A percentile compares a stretch with the other conserved stretches of the same genome.
phyloP scores from a whole-genome alignment of 805 yeast genomes.

The Grigorovia yakushimaensis region DNA sequence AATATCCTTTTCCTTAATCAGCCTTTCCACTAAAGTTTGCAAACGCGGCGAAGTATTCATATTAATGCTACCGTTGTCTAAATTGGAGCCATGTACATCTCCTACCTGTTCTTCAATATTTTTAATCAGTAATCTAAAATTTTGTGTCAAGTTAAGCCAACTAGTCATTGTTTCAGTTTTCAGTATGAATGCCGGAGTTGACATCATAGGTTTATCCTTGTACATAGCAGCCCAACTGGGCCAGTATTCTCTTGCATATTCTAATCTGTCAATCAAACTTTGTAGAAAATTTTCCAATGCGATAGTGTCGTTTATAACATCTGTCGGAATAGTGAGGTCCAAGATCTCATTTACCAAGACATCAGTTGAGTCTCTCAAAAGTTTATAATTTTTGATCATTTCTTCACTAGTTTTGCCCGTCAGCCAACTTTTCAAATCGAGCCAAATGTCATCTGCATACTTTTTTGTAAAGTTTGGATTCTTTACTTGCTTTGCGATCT shows the following conservation, averaged over 20 bases:
- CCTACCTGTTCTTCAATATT: slow-evolving; percentile 76
- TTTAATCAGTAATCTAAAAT: slow-evolving; percentile 51
- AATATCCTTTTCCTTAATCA: slow-evolving; percentile 72
- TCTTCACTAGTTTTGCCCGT: slow-evolving; percentile 74
- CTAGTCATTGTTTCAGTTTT: slow-evolving; percentile 70
- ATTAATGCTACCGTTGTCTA: too few species aligned
- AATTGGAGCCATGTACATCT: too few species aligned
- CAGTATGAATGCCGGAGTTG: slow-evolving; percentile 49
- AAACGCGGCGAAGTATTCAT: too few species aligned
- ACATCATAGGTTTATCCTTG: slow-evolving; percentile 64
- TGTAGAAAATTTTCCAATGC: slow-evolving; percentile 44
- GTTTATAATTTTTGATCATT: slow-evolving; percentile 59
- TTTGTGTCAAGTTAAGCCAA: slow-evolving; percentile 69
- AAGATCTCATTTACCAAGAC: slow-evolving; percentile 59
- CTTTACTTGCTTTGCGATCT: slow-evolving; percentile 41
- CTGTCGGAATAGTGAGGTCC: slow-evolving; percentile 47
- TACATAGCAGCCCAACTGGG: slow-evolving; percentile 68
- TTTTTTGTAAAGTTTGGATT: slow-evolving; percentile 21
- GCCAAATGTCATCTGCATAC: slow-evolving; percentile 52
- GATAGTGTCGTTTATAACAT: slow-evolving; percentile 23
- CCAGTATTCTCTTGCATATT: slow-evolving; percentile 68
- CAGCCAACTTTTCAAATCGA: slow-evolving; percentile 74
- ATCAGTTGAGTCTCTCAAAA: slow-evolving; percentile 56
- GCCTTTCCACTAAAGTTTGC: too few species aligned
- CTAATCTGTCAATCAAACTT: slow-evolving; percentile 48